Percentiles rank a stretch among this genome's conserved stretches.
Conservation (phyloP, 1,284 basidiomycete species). For the Dichomitus squalens region DNA sequence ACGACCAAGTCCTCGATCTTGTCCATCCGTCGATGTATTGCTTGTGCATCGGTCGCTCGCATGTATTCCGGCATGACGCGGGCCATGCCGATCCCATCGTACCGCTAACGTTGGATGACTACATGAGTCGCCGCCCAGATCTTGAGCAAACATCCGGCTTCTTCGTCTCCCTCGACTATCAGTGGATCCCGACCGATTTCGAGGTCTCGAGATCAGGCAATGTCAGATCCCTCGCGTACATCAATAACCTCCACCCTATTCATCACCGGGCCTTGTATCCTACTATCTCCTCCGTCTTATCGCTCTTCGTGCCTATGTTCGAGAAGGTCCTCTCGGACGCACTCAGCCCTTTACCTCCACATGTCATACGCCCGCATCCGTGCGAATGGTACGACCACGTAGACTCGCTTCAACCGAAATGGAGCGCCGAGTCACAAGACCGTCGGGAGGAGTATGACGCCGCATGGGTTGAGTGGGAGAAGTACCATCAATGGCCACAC, state of each 20-base stretch:
- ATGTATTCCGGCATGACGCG: neutral
- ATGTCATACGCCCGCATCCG: neutral
- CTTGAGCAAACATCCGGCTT: no score
- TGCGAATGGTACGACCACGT: neutral
- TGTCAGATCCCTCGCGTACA: no score
- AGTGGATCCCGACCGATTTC: no score
- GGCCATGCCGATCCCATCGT: neutral
- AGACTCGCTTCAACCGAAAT: neutral
- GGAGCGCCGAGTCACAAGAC: no score
- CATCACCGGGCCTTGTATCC: no score
- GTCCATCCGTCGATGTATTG: neutral
- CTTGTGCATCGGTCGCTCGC: slow-evolving; percentile 7
- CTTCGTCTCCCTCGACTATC: no score
- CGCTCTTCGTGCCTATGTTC: no score
- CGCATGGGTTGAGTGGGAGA: slow-evolving; percentile 8
- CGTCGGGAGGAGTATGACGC: neutral
- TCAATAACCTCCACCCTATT: no score
- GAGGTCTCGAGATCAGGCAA: no score
- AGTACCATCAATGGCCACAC: neutral
- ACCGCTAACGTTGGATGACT: neutral
- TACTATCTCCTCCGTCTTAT: no score
- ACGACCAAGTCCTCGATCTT: slow-evolving; percentile 17
- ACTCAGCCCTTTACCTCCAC: no score
- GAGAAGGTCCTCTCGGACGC: no score
- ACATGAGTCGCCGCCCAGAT: neutral